Percentiles rank a stretch among this genome's conserved stretches.
These are phyloP conservation scores for Aspergillus wentii DNA, from an alignment of 495 filamentous ascomycete genomes.

Conservation along the genomic window DNA sequence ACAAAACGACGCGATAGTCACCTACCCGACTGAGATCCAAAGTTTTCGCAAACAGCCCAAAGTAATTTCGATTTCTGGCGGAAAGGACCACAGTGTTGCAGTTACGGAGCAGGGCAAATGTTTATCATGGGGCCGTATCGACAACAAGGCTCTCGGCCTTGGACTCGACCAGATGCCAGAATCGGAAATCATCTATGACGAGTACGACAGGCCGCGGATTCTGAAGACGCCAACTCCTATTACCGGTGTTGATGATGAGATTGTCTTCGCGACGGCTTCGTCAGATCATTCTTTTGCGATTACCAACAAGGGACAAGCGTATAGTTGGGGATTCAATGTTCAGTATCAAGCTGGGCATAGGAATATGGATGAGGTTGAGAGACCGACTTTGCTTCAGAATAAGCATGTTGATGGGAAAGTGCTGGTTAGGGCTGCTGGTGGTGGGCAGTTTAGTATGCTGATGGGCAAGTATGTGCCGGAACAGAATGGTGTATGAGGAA, in stretches of 20 bases:
- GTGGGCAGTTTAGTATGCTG: slow-evolving; percentile 64
- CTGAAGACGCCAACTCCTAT: slow-evolving; percentile 45
- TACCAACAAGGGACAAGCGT: slow-evolving; percentile 54
- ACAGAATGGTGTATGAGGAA: no score
- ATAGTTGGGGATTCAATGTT: slow-evolving; percentile 64
- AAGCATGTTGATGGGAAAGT: slow-evolving; percentile 53
- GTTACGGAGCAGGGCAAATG: slow-evolving; percentile 57
- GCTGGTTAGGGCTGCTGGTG: slow-evolving; percentile 54
- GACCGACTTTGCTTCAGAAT: slow-evolving; percentile 58
- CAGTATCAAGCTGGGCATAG: slow-evolving; percentile 66
- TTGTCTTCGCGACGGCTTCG: slow-evolving; percentile 36
- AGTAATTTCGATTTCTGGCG: slow-evolving; percentile 41
- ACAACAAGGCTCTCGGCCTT: slow-evolving; percentile 59
- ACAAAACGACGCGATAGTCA: slow-evolving; percentile 39
- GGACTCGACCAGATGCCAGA: slow-evolving; percentile 38
- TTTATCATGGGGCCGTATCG: slow-evolving; percentile 65
- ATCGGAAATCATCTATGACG: slow-evolving; percentile 56
- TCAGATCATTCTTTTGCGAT: slow-evolving; percentile 59
- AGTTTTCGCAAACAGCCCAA: slow-evolving; percentile 47
- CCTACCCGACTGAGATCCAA: slow-evolving; percentile 42
- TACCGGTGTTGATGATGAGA: slow-evolving; percentile 20
- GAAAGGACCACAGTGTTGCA: slow-evolving; percentile 63
- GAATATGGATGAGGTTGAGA: slow-evolving; percentile 50
- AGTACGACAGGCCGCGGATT: slow-evolving; percentile 50
- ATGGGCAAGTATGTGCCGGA: slow-evolving; percentile 19